A percentile compares a stretch with the other conserved stretches of the same genome.
phyloP scores from a whole-genome alignment of 2,329 filamentous ascomycete species.

The Xylogone sp. region DNA sequence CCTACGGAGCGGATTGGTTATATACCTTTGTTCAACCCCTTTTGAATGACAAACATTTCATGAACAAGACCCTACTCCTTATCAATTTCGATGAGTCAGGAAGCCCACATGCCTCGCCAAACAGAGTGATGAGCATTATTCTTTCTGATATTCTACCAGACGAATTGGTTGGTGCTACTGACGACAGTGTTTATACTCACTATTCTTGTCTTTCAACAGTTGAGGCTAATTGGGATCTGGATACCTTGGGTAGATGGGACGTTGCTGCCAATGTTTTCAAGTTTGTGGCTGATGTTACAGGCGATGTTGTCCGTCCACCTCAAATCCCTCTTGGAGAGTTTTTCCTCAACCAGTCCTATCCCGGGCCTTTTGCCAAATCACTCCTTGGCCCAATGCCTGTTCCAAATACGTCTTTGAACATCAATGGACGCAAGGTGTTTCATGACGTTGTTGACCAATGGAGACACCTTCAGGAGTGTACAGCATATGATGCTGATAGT shows the following conservation, averaged over 20 bases:
- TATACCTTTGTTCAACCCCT: constrained; percentile 47
- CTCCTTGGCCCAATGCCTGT: not conserved
- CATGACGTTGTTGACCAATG: not conserved
- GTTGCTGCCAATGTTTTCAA: constrained; percentile 19
- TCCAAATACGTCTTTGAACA: not conserved
- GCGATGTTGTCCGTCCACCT: constrained; percentile 4
- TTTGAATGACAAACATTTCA: constrained; percentile 42
- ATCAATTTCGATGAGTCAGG: constrained; percentile 54
- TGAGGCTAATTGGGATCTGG: constrained; percentile 33
- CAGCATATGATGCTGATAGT: not conserved
- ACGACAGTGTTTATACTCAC: constrained; percentile 41
- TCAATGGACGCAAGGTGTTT: constrained; percentile 3
- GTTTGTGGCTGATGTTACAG: constrained; percentile 9
- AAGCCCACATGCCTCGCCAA: constrained; percentile 43
- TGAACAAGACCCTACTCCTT: constrained; percentile 45
- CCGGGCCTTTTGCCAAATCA: not conserved
- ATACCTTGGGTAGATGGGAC: constrained; percentile 34
- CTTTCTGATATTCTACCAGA: constrained; percentile 46
- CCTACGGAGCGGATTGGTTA: constrained; percentile 43
- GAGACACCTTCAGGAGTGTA: not conserved
- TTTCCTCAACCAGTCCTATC: constrained; percentile 5
- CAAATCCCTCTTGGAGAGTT: not conserved
- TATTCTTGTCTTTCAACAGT: constrained; percentile 32
- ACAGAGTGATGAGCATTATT: constrained; percentile 46
- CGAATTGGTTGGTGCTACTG: constrained; percentile 40